A percentile compares a stretch with the other conserved stretches of the same genome.
These are phyloP conservation scores for Aspergillus sclerotioniger DNA, from an alignment of 495 filamentous ascomycete species.

Conservation along the genomic window DNA sequence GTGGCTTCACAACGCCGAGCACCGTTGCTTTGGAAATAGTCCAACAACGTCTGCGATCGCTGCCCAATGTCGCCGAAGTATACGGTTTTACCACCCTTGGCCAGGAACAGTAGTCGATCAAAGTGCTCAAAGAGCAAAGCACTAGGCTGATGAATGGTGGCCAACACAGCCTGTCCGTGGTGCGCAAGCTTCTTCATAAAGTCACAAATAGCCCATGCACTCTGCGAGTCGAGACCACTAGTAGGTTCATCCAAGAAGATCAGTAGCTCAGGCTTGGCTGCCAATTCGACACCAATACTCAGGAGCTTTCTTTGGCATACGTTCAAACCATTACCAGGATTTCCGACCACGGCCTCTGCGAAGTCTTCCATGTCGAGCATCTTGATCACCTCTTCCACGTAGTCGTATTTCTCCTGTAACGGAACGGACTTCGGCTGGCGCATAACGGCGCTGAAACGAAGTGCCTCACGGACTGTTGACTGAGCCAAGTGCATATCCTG, in stretches of 20 bases:
- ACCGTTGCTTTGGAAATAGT: slow-evolving; percentile 76
- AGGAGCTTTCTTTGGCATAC: slow-evolving; percentile 88
- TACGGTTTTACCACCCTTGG: slow-evolving; percentile 73
- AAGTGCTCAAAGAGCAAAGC: slow-evolving; percentile 92
- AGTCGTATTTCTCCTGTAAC: slow-evolving; percentile 44
- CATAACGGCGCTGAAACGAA: slow-evolving; percentile 81
- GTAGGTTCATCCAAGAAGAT: slow-evolving; percentile 93
- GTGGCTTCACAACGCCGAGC: slow-evolving; percentile 31
- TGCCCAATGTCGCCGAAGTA: slow-evolving; percentile 85
- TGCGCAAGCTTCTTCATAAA: slow-evolving; percentile 82
- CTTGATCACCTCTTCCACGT: slow-evolving; percentile 49
- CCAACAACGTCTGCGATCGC: slow-evolving; percentile 64
- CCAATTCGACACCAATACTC: slow-evolving; percentile 88
- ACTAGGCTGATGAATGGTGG: slow-evolving; percentile 92
- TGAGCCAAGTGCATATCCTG: slow-evolving; percentile 78
- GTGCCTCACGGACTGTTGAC: slow-evolving; percentile 74
- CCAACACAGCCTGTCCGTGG: slow-evolving; percentile 82
- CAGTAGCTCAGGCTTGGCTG: slow-evolving; percentile 81
- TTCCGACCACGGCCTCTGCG: slow-evolving; percentile 42
- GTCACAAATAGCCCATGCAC: slow-evolving; percentile 76
- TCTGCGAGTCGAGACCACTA: slow-evolving; percentile 79
- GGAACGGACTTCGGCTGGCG: slow-evolving; percentile 61
- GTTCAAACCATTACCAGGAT: slow-evolving; percentile 62
- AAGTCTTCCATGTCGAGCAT: slow-evolving; percentile 48
- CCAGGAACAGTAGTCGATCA: slow-evolving; percentile 80